Evolutionary conservation across 345 rosid species (phyloP), one percentile per base, ranked within the genome.

Genomic region (Combretum micranthum): DNA sequence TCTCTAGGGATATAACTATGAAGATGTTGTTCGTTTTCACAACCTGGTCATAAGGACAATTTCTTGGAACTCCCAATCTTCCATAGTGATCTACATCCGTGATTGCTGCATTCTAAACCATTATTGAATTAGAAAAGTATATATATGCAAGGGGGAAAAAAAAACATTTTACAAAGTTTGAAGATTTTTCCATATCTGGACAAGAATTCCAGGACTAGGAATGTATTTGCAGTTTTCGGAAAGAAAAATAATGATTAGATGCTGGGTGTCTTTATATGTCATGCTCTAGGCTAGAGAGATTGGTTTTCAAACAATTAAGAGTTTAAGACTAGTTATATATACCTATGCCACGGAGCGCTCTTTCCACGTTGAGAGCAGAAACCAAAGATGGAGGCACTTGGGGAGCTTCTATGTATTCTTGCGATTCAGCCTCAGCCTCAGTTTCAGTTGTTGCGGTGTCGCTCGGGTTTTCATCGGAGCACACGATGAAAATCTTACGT

Each of bases 261-360:
- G 10, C 9, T 32, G 39, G 39, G 10, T 32, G 9, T 32, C 39
- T 32, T 32, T 7, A 32, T 32, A 5, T 32, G 5, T 32, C 39
- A 32, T 32, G 39, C 39, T 7, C 39, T 32, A 1, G 39, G 9
- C 39, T 32, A 32, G 39, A 32, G 5, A 7, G 39, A 32, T 32
- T 32, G 39, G 9, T 32, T 7, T 32, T 32, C 9, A 32, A 32
- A 32, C 20, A 18, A 13, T n/a, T n/a, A n/a, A n/a, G n/a, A n/a
- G n/a, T n/a, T n/a, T 42, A 19, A 25, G 17, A 13, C 4, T 20
- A 44, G 23, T 13, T 16, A 19, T 8, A 14, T 4, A 76, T 81
- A 91, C 96, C 80, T 44, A 84, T 80, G 75, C 96, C 96, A 4
- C 96, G 88, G 19, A 92, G 86, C 52, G 93, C 96, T 6, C 88